phyloP scores from a whole-genome alignment of 192 early-diverging fungal genomes.

The Jimgerdemannia flammicorona region DNA sequence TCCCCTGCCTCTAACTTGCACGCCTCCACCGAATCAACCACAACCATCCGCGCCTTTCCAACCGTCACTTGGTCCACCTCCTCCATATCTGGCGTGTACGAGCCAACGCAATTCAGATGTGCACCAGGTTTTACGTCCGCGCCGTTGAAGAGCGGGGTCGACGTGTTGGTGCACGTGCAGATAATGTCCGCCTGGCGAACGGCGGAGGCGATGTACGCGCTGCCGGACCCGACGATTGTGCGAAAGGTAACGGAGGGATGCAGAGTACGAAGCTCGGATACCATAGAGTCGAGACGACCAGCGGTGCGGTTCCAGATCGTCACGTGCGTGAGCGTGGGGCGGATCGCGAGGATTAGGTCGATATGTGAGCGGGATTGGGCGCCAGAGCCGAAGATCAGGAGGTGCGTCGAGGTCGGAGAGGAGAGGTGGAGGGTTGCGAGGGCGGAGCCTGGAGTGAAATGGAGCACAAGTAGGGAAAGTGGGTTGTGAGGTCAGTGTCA shows the following conservation, averaged over 20 bases:
- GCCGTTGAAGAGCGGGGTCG: slow-evolving; percentile 34
- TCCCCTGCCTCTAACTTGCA: slow-evolving; percentile 50
- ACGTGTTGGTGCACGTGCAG: slow-evolving; percentile 49
- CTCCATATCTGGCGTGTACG: slow-evolving; percentile 45
- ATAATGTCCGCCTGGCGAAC: slow-evolving; percentile 42
- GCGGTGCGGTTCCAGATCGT: slow-evolving; percentile 42
- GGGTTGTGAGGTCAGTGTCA: neutral
- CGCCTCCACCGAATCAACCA: slow-evolving; percentile 34
- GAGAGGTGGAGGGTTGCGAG: slow-evolving; percentile 39
- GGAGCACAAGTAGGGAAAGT: no score
- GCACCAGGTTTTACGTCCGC: slow-evolving; percentile 33
- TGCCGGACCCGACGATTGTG: slow-evolving; percentile 21
- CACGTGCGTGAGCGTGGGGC: slow-evolving; percentile 34
- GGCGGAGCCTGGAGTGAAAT: slow-evolving; percentile 43
- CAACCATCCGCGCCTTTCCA: slow-evolving; percentile 21
- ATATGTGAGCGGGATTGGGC: slow-evolving; percentile 47
- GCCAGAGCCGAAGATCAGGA: slow-evolving; percentile 49
- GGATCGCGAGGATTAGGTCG: slow-evolving; percentile 36
- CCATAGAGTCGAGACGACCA: slow-evolving; percentile 23
- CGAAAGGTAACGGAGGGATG: slow-evolving; percentile 23
- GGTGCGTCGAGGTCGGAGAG: slow-evolving; percentile 9
- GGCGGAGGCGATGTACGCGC: slow-evolving; percentile 19
- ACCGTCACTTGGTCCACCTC: slow-evolving; percentile 43
- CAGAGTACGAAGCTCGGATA: slow-evolving; percentile 14
- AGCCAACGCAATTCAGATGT: slow-evolving; percentile 50